Percentiles rank a stretch among this genome's conserved stretches.
These are phyloP conservation scores for Cicer chorassanicum DNA, from an alignment of 306 rosid genomes.

Conservation along the genomic window DNA sequence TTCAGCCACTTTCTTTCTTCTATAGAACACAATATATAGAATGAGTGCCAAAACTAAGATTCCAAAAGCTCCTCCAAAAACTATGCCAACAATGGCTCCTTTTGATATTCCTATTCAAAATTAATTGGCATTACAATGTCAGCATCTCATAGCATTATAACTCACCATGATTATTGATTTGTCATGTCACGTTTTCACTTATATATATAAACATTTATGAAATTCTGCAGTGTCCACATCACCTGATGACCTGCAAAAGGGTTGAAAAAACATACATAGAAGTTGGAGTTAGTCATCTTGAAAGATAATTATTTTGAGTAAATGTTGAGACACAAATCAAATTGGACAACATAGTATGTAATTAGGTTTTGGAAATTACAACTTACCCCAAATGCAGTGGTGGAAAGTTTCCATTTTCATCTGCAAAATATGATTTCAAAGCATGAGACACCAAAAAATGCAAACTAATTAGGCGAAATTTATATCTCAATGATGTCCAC, in stretches of 20 bases:
- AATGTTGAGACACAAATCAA: slow-evolving; percentile 29
- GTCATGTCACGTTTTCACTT: slow-evolving; percentile 3
- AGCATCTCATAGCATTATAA: slow-evolving; percentile 41
- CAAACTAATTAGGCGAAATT: neutral
- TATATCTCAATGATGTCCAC: neutral
- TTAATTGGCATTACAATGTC: slow-evolving; percentile 45
- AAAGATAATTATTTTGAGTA: neutral
- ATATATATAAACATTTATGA: slow-evolving; percentile 22
- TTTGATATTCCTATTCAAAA: slow-evolving; percentile 56
- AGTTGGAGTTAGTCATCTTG: slow-evolving; percentile 39
- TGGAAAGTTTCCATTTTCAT: slow-evolving; percentile 66
- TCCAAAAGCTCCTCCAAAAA: slow-evolving; percentile 59
- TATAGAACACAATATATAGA: slow-evolving; percentile 47
- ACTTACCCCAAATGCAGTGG: slow-evolving; percentile 57
- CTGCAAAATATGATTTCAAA: slow-evolving; percentile 53
- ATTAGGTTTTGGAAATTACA: slow-evolving; percentile 18
- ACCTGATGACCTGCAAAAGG: slow-evolving; percentile 80
- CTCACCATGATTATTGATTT: slow-evolving; percentile 13
- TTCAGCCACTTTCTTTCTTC: slow-evolving; percentile 54
- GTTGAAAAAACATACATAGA: slow-evolving; percentile 20
- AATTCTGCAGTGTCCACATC: slow-evolving; percentile 45
- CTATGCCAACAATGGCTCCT: slow-evolving; percentile 60
- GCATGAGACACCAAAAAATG: slow-evolving; percentile 26
- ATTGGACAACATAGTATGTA: slow-evolving; percentile 6
- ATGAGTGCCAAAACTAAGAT: slow-evolving; percentile 47